Evolutionary conservation across 2,329 filamentous ascomycete species (phyloP), one percentile per base, ranked within the genome.

Genomic region (Xylaria polymorpha): DNA sequence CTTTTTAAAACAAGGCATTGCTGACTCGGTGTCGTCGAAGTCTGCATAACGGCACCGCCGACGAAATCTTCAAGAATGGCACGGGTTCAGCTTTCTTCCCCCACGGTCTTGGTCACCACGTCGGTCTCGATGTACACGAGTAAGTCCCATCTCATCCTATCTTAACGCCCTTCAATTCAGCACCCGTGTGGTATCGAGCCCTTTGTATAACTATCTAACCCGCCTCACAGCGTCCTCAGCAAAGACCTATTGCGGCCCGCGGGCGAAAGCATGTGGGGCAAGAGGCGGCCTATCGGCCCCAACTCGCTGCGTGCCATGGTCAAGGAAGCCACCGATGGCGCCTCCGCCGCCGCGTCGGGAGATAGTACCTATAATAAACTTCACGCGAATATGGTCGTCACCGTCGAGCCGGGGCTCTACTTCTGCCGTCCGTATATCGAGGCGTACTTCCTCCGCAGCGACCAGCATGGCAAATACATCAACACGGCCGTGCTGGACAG

Each of bases 401-500:
- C 93, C 0, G 87, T 94, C 57, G 93, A 96, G 81, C 93, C 93
- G 1, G 93, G 93, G 71, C 84, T 92, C 46, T 94, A 94, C 80
- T 94, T 94, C 80, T 91, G 90, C 78, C 85, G 86, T 43, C 90
- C 89, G 64, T 94, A 92, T 71, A 87, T 94, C 68, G 87, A 93
- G 81, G 87, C 88, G 22, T 91, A 90, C 77, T 87, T 92, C 77
- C 84, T 91, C 74, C 83, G 86, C 61, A 84, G 87, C 67, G 81
- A 85, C 1, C 81, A 83, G 65, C 89, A 91, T 77, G 83, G 85
- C 46, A 84, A 85, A 67, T 92, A 87, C 74, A 90, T 96, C 75
- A 86, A 94, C 79, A 82, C 83, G 72, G 83, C 85, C 5, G 85
- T 91, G 5, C 81, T 96, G 58, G 88, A 90, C 69, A 83, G 82